Evolutionary conservation across 2,329 filamentous ascomycete species (phyloP).

Genomic region (Pseudocercospora fuligena): DNA sequence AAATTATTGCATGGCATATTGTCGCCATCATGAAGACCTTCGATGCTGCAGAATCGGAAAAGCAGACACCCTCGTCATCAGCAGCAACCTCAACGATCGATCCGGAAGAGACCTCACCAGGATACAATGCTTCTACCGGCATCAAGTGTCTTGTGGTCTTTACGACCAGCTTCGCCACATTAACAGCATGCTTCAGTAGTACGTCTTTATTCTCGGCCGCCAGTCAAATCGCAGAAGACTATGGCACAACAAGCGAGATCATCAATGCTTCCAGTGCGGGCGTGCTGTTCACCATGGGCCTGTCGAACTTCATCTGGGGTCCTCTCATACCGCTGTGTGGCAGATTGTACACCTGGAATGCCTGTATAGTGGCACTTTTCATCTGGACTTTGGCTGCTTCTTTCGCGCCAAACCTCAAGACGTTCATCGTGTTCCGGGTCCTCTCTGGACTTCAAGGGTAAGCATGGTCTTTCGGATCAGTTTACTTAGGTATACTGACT

Average conservation of each 20-base stretch:
- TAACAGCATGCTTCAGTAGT: slow-evolving; percentile 73
- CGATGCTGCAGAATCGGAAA: slow-evolving; percentile 1
- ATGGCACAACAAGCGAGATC: slow-evolving; percentile 65
- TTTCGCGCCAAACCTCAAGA: slow-evolving; percentile 67
- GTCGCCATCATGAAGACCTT: background rate
- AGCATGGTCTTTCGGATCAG: no score
- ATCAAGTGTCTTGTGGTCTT: slow-evolving; percentile 67
- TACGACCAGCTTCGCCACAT: slow-evolving; percentile 72
- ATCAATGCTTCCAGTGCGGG: slow-evolving; percentile 74
- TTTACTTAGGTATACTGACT: no score
- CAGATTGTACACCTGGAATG: slow-evolving; percentile 54
- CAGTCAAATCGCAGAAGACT: slow-evolving; percentile 70
- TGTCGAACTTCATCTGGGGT: slow-evolving; percentile 71
- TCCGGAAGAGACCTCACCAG: slow-evolving; percentile 22
- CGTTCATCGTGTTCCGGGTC: slow-evolving; percentile 73
- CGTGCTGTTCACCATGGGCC: slow-evolving; percentile 71
- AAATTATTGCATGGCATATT: background rate
- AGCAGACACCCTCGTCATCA: slow-evolving; percentile 20
- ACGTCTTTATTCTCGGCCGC: slow-evolving; percentile 73
- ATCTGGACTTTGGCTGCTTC: slow-evolving; percentile 71
- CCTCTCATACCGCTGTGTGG: slow-evolving; percentile 59
- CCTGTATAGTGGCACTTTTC: slow-evolving; percentile 65
- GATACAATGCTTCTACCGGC: slow-evolving; percentile 23
- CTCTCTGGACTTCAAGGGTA: slow-evolving; percentile 71
- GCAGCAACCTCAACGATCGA: slow-evolving; percentile 16